These are phyloP conservation scores for Xerocomus brunneocitrinus DNA, from an alignment of 768 basidiomycete species.

Conservation along the genomic window DNA sequence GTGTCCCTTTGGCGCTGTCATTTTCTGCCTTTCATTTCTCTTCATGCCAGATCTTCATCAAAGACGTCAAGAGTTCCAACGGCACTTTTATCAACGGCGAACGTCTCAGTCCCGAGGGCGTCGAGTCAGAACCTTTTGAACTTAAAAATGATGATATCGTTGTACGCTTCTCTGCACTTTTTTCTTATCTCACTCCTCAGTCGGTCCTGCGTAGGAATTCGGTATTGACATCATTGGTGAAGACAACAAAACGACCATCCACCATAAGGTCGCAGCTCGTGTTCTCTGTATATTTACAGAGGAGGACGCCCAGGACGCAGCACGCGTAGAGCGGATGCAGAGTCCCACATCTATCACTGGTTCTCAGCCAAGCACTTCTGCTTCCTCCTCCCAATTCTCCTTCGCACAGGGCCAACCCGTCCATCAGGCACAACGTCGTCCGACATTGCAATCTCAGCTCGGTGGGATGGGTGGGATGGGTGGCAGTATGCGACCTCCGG, in stretches of 20 bases:
- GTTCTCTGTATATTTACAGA: slow-evolving; percentile 85
- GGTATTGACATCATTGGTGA: slow-evolving; percentile 99
- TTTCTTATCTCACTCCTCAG: slow-evolving; percentile 5
- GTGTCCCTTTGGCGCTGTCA: slow-evolving; percentile 12
- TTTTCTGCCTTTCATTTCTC: slow-evolving; percentile 9
- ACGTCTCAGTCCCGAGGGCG: slow-evolving; percentile 80
- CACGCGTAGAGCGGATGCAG: slow-evolving; percentile 66
- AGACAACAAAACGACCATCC: slow-evolving; percentile 96
- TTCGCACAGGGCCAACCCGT: slow-evolving; percentile 36
- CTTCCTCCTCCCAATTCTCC: slow-evolving; percentile 34
- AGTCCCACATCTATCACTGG: slow-evolving; percentile 29
- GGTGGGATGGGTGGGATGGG: slow-evolving; percentile 76
- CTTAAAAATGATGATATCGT: slow-evolving; percentile 95
- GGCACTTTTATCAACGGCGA: slow-evolving; percentile 98
- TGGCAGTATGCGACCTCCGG: slow-evolving; percentile 60
- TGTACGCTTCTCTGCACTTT: slow-evolving; percentile 46
- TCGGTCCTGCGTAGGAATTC: slow-evolving; percentile 66
- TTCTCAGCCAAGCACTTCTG: slow-evolving; percentile 34
- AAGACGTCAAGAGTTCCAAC: slow-evolving; percentile 96
- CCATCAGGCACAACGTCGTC: slow-evolving; percentile 47
- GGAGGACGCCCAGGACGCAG: slow-evolving; percentile 75
- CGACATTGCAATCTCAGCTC: slow-evolving; percentile 55
- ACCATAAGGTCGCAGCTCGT: slow-evolving; percentile 97
- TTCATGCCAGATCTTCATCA: slow-evolving; percentile 82
- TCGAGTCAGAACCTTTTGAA: slow-evolving; percentile 90